Evolutionary conservation across 2,329 filamentous ascomycete genomes (phyloP), one percentile per base, ranked within the genome.

Genomic region (Scedosporium aurantiacum): DNA sequence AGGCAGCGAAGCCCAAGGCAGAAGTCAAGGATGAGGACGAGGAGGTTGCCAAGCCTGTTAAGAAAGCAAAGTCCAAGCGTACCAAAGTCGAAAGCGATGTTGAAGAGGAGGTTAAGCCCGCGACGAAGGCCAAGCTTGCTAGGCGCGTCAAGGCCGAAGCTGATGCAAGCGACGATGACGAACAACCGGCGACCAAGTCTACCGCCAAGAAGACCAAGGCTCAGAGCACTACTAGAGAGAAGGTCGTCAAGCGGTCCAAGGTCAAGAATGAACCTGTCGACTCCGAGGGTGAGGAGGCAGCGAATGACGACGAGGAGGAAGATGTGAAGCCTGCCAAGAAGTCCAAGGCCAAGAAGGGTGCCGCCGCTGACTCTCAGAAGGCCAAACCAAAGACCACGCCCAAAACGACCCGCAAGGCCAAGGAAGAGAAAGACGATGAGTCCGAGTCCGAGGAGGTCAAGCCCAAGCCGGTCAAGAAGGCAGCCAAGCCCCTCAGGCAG

Each of bases 281-380:
- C 66, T 32, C 58, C 14, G 73, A 72, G 64, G 67, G 10, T 5
- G 23, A 18, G 50, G 18, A 64, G 5, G 68, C 68, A 4, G 70
- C 72, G 8, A 73, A 72, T 4, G 69, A 69, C 4, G 67, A 71
- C 16, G 70, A 73, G 10, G 66, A 74, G 62, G 70, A 70, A 8
- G 67, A 71, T 59, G 65, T 71, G 27, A 73, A 74, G 63, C 74
- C 71, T 64, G 68, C 67, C 18, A 73, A 73, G 65, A 74, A 71
- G 57, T 65, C 65, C 23, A 63, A 59, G 55, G 61, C 63, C 37
- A 63, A 57, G 50, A 61, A 63, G 37, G 25, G 57, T 14, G 55
- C 54, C 37, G 80, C 45, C 16, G n/a, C n/a, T n/a, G n/a, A n/a
- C n/a, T n/a, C n/a, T n/a, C n/a, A n/a, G n/a, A n/a, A n/a, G n/a